Conservation (phyloP, 192 early-diverging fungal genomes). For the Entomortierella chlamydospora region DNA sequence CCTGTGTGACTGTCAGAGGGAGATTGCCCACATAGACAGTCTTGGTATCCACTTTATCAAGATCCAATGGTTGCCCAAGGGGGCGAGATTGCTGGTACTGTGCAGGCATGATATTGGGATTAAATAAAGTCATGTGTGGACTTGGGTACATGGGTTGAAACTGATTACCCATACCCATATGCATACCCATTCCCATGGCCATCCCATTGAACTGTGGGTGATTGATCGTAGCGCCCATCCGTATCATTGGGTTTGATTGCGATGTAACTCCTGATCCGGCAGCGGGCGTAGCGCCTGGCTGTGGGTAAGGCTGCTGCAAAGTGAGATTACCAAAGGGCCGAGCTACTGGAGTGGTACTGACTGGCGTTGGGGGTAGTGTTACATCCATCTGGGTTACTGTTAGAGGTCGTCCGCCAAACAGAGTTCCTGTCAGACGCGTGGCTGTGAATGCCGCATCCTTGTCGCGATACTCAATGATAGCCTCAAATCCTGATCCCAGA, state of each 20-base stretch:
- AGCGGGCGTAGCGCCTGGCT: constrained; percentile 2
- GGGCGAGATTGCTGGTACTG: constrained; percentile 22
- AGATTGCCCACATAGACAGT: constrained; percentile 49
- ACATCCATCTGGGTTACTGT: constrained; percentile 45
- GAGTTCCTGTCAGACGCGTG: constrained; percentile 44
- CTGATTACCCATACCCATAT: constrained; percentile 32
- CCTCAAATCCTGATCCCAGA: constrained; percentile 50
- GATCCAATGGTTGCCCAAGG: constrained; percentile 24
- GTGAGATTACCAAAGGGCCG: constrained; percentile 37
- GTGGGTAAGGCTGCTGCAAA: constrained; percentile 31
- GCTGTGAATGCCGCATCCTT: constrained; percentile 35
- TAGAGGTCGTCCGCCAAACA: constrained; percentile 44
- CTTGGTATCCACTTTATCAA: constrained; percentile 43
- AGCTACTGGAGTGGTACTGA: constrained; percentile 5
- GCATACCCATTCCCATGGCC: constrained; percentile 28
- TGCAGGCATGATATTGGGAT: constrained; percentile 31
- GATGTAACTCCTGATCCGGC: not conserved
- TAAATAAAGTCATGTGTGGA: constrained; percentile 48
- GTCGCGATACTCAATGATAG: constrained; percentile 44
- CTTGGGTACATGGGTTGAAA: constrained; percentile 46
- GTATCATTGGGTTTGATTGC: constrained; percentile 34
- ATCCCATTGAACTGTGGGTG: constrained; percentile 47
- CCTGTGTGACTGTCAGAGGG: constrained; percentile 41
- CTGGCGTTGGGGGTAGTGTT: constrained; percentile 7
- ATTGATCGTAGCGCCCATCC: constrained; percentile 46